Percentiles rank a stretch among this genome's conserved stretches.
phyloP scores from a whole-genome alignment of 202 grass and related monocot species.

The Saccharum hybrid region DNA sequence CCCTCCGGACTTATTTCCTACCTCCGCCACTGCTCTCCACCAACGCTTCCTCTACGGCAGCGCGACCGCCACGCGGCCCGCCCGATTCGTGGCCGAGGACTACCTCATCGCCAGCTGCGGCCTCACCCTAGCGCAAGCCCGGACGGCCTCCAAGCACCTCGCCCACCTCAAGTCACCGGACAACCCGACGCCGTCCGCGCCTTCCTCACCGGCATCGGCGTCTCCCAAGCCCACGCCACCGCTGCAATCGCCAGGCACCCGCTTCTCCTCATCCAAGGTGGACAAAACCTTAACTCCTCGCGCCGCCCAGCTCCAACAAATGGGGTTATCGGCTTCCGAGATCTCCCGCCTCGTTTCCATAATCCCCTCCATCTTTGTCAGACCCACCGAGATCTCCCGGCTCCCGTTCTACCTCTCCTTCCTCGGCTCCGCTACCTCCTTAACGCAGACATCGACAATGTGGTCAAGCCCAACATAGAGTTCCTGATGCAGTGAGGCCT shows the following conservation, averaged over 20 bases:
- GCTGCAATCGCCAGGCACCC: background rate
- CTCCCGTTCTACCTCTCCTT: no score
- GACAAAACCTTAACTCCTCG: conserved; percentile 32
- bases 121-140: background rate
- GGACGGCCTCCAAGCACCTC: background rate
- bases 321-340: background rate
- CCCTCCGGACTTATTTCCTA: no score
- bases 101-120: background rate
- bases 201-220: no score
- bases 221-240: background rate
- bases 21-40: background rate
- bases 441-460: no score
- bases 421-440: no score
- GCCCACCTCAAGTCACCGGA: background rate
- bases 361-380: conserved; percentile 29
- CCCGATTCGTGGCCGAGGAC: background rate
- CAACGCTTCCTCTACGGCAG: background rate
- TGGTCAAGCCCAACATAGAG: no score
- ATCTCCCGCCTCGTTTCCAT: conserved; percentile 32
- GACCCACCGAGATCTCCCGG: no score
- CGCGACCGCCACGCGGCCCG: background rate
- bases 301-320: background rate
- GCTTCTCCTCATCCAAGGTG: background rate
- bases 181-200: background rate
- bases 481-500: no score